Base-by-base conservation (phyloP, 768 basidiomycete species). In the Tubosaeta sp. region DNA sequence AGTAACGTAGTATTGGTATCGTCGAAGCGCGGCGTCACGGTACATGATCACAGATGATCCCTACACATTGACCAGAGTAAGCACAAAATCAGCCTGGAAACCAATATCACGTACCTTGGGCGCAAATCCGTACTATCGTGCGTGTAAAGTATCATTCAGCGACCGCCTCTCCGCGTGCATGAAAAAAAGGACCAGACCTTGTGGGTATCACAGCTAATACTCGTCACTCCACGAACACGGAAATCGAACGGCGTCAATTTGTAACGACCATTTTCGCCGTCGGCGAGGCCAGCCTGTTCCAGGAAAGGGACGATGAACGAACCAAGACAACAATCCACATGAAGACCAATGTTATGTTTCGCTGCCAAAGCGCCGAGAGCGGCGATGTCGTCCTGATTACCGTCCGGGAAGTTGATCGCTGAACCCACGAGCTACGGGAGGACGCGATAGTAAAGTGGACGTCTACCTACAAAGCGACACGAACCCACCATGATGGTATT, bases 11-110 rank as follows among this genome's bases (percentile, higher is more conserved):
- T 95, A 96, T 65, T 95, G 94, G 63, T 84, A 80, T 57, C 76
- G 73, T 48, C 93, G 81, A 7, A 96, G 75, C 42, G 85, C 82
- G 24, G 84, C 76, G 34, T 84, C 76, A 16, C 85, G 82, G 71
- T 96, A 98, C 94, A 98, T 96, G 60, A 98, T 84, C 36, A 96
- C 91, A 14, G 94, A 96, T 12, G 88, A 84, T 46, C 86, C 94
- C 89, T 93, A 56, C 4, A 46, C 9, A n/a, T 31, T 9, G 32
- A 48, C 7, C 13, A 18, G 18, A 10, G 8, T 42, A 25, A 44
- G 27, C 13, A 47, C 29, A 24, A 35, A 32, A 44, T 39, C 29
- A 42, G 19, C 16, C 12, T 19, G 16, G 32, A 44, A 36, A 46
- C 44, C n/a, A 12, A 25, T 39, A 44, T n/a, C n/a, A 55, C 66